phyloP scores from a whole-genome alignment of 2,329 filamentous ascomycete species.

The Metarhizium anisopliae region DNA sequence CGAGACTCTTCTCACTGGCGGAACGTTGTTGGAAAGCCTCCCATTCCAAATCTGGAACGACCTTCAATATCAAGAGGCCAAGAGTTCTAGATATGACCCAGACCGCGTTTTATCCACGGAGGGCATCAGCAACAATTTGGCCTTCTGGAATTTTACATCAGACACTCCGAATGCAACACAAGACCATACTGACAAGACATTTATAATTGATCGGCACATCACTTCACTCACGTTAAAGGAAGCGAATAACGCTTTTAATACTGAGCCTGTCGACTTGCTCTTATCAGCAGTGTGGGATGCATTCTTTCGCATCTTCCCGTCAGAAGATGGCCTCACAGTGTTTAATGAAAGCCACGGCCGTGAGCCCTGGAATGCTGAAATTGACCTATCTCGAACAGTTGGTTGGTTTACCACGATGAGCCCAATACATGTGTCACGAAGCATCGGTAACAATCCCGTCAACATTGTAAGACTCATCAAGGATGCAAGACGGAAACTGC shows the following conservation, averaged over 20 bases:
- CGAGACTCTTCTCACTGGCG: constrained; percentile 24
- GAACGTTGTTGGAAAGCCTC: not conserved
- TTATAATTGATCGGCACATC: not conserved
- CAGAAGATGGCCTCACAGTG: constrained; percentile 17
- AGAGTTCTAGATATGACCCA: not conserved
- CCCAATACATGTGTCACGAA: constrained; percentile 13
- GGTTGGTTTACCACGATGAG: constrained; percentile 29
- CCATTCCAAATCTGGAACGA: constrained; percentile 20
- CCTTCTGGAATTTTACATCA: constrained; percentile 1
- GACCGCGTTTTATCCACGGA: not conserved
- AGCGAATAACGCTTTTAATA: constrained; percentile 15
- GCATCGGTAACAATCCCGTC: not conserved
- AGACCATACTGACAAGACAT: constrained; percentile 1
- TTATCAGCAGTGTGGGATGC: constrained; percentile 20
- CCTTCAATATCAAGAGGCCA: constrained; percentile 22
- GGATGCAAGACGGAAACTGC: not conserved
- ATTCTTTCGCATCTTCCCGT: constrained; percentile 21
- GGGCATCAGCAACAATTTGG: not conserved
- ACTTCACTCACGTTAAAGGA: constrained; percentile 6
- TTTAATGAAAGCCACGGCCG: constrained; percentile 1
- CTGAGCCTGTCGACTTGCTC: constrained; percentile 24
- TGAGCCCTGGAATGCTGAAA: constrained; percentile 14
- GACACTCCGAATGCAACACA: not conserved
- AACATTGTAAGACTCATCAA: not conserved
- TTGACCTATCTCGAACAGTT: constrained; percentile 25